Percentiles rank a stretch among this genome's conserved stretches.
Conservation (phyloP, 2,329 filamentous ascomycete genomes). For the Verticillium tricorpus region DNA sequence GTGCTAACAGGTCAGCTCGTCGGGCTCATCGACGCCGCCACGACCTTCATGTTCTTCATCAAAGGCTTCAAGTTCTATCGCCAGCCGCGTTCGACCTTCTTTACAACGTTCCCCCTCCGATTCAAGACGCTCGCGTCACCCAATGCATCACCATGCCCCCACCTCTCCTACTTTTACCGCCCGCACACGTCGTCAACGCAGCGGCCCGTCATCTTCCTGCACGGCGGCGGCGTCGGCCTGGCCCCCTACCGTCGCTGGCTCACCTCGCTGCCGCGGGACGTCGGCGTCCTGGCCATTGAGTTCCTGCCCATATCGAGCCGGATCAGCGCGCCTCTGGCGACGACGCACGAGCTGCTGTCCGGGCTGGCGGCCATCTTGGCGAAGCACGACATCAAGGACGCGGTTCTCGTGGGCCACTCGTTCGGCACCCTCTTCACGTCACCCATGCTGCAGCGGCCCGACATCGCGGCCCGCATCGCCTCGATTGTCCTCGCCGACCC, state of each 20-base stretch:
- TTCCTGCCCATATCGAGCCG: constrained; percentile 62
- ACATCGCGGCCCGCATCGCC: constrained; percentile 38
- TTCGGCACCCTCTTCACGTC: constrained; percentile 60
- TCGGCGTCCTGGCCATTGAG: constrained; percentile 62
- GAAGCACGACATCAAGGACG: constrained; percentile 50
- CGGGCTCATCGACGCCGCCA: constrained; percentile 41
- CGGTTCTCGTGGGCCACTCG: constrained; percentile 59
- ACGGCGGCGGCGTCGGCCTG: constrained; percentile 67
- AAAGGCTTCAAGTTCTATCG: constrained; percentile 48
- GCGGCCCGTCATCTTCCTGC: constrained; percentile 62
- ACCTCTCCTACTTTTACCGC: constrained; percentile 61
- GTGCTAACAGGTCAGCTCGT: constrained; percentile 6
- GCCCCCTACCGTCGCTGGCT: constrained; percentile 58
- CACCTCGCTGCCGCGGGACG: constrained; percentile 36
- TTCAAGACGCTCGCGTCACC: constrained; percentile 42
- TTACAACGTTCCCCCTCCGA: constrained; percentile 54
- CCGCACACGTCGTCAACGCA: constrained; percentile 54
- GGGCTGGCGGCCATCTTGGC: constrained; percentile 43
- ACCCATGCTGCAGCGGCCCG: constrained; percentile 33
- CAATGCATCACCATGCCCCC: constrained; percentile 40
- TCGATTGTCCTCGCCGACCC: constrained; percentile 52
- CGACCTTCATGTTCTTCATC: constrained; percentile 38
- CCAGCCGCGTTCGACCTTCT: constrained; percentile 25
- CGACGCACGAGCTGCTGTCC: constrained; percentile 11
- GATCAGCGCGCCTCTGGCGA: constrained; percentile 40